A percentile compares a stretch with the other conserved stretches of the same genome.
Conservation (phyloP, 2,329 filamentous ascomycete genomes). For the Talaromyces albobiverticillius region DNA sequence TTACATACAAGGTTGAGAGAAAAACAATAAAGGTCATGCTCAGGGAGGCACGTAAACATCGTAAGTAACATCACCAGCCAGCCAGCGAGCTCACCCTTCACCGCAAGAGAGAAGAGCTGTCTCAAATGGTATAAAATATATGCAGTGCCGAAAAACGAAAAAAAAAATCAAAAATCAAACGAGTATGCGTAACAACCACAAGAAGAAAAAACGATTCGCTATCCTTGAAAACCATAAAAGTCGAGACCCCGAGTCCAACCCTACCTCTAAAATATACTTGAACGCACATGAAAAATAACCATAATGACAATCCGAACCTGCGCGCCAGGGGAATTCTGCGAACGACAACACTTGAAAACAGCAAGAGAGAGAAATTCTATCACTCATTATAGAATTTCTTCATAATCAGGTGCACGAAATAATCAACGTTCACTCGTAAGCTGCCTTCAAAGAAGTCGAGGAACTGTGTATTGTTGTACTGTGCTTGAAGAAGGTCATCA, state of each 20-base stretch:
- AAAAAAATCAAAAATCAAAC: slow-evolving; percentile 4
- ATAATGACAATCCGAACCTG: slow-evolving; percentile 2
- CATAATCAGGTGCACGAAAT: slow-evolving; percentile 94
- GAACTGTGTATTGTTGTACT: slow-evolving; percentile 95
- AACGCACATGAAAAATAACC: slow-evolving; percentile 7
- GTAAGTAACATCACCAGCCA: slow-evolving; percentile 1
- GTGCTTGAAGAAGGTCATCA: slow-evolving; percentile 90
- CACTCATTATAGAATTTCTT: slow-evolving; percentile 86
- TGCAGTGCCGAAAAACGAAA: slow-evolving; percentile 1
- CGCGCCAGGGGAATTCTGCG: not conserved
- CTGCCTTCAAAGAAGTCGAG: slow-evolving; percentile 90
- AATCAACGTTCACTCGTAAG: slow-evolving; percentile 89
- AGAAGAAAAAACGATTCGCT: slow-evolving; percentile 5
- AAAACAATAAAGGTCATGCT: slow-evolving; percentile 3
- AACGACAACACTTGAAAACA: not conserved
- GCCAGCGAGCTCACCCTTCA: not conserved
- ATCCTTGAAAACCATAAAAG: slow-evolving; percentile 2
- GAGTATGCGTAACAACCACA: slow-evolving; percentile 5
- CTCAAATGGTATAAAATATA: slow-evolving; percentile 5
- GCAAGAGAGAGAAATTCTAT: slow-evolving; percentile 14
- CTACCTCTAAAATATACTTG: slow-evolving; percentile 13
- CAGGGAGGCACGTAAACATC: slow-evolving; percentile 2
- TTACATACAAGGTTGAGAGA: slow-evolving; percentile 13
- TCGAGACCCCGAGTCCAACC: slow-evolving; percentile 8
- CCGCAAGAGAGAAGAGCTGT: not conserved